Evolutionary conservation across 306 rosid genomes (phyloP), one percentile per base, ranked within the genome.

Genomic region (Dalbergia oliveri): DNA sequence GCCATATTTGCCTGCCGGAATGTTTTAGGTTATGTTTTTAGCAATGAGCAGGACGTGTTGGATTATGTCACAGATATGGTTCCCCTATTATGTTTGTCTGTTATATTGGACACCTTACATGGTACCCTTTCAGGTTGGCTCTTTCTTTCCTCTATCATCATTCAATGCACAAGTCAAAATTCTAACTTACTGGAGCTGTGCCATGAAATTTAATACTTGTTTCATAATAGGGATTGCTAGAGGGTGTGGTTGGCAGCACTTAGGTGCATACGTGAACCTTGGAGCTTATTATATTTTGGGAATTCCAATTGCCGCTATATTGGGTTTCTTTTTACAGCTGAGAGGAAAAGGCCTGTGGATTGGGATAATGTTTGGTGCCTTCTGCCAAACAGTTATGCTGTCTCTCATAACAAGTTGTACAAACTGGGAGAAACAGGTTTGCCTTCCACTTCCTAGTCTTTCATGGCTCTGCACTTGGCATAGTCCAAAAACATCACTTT

Each of bases 341-440:
- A 79, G 82, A 83, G 97, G 90, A 64, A 84, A 81, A 71, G 97
- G 97, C 8, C 84, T 93, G 9, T 93, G 97, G 97, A 86, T 86
- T 53, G 97, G 94, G 63, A 84, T 91, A 69, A 76, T 84, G 16
- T 6, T 16, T 13, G 97, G 97, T 75, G 76, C 92, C 14, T 76
- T 84, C 51, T 73, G 89, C 56, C 97, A 91, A 72, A 78, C 83
- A 45, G 5, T 83, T 23, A 0, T 89, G 77, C 86, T 93, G 4
- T 58, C 75, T 21, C 50, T 88, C 70, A 82, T 89, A 62, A 86
- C 89, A 16, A 44, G 82, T 72, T 73, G 81, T 15, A 84, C 93
- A 16, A 75, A 88, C 26, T 93, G 97, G 97, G 80, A 86, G 61
- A 84, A 86, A 35, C 94, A 86, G 97, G 97, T 90, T 76, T 72